Evolutionary conservation across 139 green algal species (phyloP).

Genomic region (Chlorella sp.): DNA sequence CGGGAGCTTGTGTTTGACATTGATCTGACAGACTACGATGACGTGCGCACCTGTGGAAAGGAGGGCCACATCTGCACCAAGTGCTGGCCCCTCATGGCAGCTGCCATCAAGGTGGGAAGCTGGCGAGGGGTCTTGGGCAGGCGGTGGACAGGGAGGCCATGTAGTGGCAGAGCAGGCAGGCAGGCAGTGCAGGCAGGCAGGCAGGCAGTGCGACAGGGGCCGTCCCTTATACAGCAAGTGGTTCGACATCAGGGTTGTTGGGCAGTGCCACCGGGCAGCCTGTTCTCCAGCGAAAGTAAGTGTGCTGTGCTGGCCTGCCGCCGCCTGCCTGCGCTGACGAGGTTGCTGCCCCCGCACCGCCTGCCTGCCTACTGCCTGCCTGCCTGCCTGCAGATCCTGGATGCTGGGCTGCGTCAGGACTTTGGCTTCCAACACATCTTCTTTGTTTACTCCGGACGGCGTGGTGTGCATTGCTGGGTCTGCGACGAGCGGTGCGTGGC

Average conservation of each 20-base stretch:
- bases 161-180: not conserved
- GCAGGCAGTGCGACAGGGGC: not conserved
- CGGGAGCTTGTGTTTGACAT: constrained; percentile 99
- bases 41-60: constrained; percentile 93
- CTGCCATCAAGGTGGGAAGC: constrained; percentile 83
- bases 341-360: not conserved
- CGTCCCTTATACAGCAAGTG: too few relatives aligned
- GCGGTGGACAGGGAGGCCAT: too few relatives aligned
- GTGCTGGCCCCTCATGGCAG: constrained; percentile 98
- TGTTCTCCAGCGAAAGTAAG: not conserved
- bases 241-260: too few relatives aligned
- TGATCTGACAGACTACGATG: constrained; percentile 99
- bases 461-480: constrained; percentile 98
- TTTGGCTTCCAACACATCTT: constrained; percentile 98
- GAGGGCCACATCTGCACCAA: constrained; percentile 88
- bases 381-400: constrained; percentile 73
- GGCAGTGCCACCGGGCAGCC: too few relatives aligned
- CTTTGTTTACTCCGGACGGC: constrained; percentile 96
- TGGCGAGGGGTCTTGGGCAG: too few relatives aligned
- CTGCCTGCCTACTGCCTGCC: not conserved
- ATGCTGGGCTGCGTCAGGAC: constrained; percentile 85
- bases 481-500: constrained; percentile 83
- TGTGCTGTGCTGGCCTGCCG: too few relatives aligned
- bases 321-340: not conserved
- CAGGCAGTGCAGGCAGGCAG: not conserved